Evolutionary conservation across 495 filamentous ascomycete species (phyloP), one percentile per base, ranked within the genome.

Genomic region (Aspergillus coremiiformis): DNA sequence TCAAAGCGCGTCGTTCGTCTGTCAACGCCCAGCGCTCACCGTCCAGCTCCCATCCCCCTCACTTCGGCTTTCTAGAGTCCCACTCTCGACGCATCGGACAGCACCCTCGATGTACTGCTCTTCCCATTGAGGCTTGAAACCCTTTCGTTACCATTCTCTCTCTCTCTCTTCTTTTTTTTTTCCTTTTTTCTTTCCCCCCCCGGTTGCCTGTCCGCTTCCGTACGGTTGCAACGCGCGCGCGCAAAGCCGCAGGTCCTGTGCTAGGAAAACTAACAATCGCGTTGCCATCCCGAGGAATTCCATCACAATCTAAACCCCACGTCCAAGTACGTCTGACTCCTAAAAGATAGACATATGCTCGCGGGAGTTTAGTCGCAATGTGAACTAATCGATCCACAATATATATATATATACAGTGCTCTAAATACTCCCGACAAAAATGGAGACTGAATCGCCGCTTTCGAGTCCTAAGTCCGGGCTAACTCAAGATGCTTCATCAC

Each of bases 391-490:
- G 9, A 47, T 47, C 6, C 19, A 19, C 14, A 4, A 7, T 42
- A 39, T 22, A 1, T 20, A n/a, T 26, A 27, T 30, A 1, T 20
- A n/a, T 26, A 27, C 24, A 45, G 55, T 56, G 52, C 24, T 24
- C 30, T 44, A 27, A 15, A 32, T n/a, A 33, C 11, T 41, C 17
- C 17, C 32, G 21, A 51, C 41, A 23, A 58, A 21, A 44, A 74
- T 74, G 69, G 67, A 72, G 23, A 55, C 62, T 50, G 71, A 75
- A 44, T 63, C 61, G 41, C 65, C 55, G 19, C 53, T 57, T 24
- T 62, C 64, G 2, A 63, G 62, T 24, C 65, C 63, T 22, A 57
- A 57, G 26, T 59, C 54, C 8, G 63, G 47, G 15, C 24, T 29
- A 10, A 52, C 52, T 44, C 60, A 59, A 45, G 45, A 47, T 33